phyloP scores from a whole-genome alignment of 192 early-diverging fungal species.

The Gryganskiella cystojenkinii region DNA sequence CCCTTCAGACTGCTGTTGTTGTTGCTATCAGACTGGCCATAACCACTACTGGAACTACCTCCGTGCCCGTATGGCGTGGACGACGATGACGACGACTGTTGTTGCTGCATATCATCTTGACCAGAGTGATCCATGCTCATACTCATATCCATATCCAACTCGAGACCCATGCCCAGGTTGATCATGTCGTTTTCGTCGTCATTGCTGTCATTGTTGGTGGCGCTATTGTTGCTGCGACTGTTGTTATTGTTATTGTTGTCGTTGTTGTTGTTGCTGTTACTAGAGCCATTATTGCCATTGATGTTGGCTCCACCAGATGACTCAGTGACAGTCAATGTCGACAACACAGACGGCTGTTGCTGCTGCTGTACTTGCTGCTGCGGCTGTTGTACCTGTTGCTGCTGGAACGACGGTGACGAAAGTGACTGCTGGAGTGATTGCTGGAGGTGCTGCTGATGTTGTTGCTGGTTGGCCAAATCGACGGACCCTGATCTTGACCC shows the following conservation, averaged over 20 bases:
- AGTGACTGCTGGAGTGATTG: neutral
- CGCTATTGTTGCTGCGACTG: constrained; percentile 3
- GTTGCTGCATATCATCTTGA: neutral
- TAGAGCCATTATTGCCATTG: neutral
- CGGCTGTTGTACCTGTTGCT: neutral
- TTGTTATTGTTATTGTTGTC: neutral
- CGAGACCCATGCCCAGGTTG: constrained; percentile 33
- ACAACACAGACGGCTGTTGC: neutral
- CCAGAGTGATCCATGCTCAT: constrained; percentile 24
- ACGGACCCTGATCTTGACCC: constrained; percentile 35
- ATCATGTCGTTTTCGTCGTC: constrained; percentile 21
- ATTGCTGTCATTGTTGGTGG: neutral
- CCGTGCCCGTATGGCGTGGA: neutral
- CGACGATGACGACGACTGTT: too few relatives aligned
- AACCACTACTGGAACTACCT: neutral
- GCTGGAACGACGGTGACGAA: neutral
- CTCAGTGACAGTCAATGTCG: too few relatives aligned
- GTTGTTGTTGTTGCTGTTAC: neutral
- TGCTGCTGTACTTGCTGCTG: constrained; percentile 5
- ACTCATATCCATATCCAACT: constrained; percentile 42
- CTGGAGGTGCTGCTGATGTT: constrained; percentile 33
- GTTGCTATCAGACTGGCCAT: constrained; percentile 1
- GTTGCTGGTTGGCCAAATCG: constrained; percentile 30
- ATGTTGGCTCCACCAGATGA: too few relatives aligned
- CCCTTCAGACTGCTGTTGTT: neutral